Evolutionary conservation across 495 filamentous ascomycete genomes (phyloP).

Genomic region (Elaphomyces granulatus): DNA sequence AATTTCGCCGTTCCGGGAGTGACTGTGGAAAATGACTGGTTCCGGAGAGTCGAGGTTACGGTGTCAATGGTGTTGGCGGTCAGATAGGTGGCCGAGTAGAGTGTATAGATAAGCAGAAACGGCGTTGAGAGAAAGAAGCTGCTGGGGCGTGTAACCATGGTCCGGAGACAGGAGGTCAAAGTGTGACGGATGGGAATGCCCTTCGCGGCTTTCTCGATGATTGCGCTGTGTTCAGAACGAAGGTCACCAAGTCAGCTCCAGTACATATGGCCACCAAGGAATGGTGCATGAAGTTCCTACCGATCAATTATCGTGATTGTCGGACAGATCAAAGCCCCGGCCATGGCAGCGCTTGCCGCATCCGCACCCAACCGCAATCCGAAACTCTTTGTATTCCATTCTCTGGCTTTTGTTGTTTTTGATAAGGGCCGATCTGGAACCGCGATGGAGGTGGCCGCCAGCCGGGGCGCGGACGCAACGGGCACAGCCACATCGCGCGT

Average conservation of each 20-base stretch:
- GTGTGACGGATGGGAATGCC: slow-evolving; percentile 54
- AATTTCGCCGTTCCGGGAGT: slow-evolving; percentile 73
- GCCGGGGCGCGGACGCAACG: slow-evolving; percentile 9
- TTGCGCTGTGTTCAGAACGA: slow-evolving; percentile 40
- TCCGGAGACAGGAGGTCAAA: slow-evolving; percentile 44
- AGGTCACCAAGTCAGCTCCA: slow-evolving; percentile 1
- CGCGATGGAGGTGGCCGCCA: background rate
- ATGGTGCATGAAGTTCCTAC: no score
- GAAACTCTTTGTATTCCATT: slow-evolving; percentile 71
- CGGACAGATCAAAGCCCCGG: slow-evolving; percentile 74
- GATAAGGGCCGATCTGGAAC: slow-evolving; percentile 8
- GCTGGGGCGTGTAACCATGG: slow-evolving; percentile 54
- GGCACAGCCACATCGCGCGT: slow-evolving; percentile 20
- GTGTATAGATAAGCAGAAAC: slow-evolving; percentile 71
- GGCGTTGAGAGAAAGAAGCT: slow-evolving; percentile 62
- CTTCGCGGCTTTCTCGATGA: slow-evolving; percentile 92
- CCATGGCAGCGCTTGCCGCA: slow-evolving; percentile 52
- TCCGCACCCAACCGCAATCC: slow-evolving; percentile 58
- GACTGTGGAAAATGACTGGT: slow-evolving; percentile 41
- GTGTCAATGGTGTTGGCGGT: slow-evolving; percentile 87
- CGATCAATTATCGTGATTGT: slow-evolving; percentile 85
- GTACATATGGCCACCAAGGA: no score
- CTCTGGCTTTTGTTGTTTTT: slow-evolving; percentile 4
- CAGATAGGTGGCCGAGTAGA: slow-evolving; percentile 85
- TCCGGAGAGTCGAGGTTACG: slow-evolving; percentile 45